Evolutionary conservation across 495 filamentous ascomycete species (phyloP).

Genomic region (Tricharina praecox): DNA sequence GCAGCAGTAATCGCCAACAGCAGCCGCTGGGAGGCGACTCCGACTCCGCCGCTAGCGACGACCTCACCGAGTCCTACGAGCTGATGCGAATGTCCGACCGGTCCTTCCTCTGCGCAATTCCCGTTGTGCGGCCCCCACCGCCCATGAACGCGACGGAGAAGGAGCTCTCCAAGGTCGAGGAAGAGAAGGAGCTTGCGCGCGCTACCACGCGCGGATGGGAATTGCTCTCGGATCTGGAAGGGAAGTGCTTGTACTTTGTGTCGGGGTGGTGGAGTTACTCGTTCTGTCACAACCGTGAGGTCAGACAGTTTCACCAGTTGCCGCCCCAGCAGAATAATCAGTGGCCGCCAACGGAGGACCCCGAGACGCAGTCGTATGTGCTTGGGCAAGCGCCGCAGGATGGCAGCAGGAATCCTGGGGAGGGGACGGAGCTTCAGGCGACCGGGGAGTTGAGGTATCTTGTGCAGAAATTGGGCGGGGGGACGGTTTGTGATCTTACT

Average conservation of each 20-base stretch:
- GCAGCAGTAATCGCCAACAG: neutral
- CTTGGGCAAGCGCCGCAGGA: slow-evolving; percentile 35
- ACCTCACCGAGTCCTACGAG: slow-evolving; percentile 43
- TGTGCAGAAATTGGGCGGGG: slow-evolving; percentile 72
- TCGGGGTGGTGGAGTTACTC: slow-evolving; percentile 95
- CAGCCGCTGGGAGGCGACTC: too few species aligned
- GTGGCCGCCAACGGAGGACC: slow-evolving; percentile 59
- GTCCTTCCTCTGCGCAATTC: slow-evolving; percentile 72
- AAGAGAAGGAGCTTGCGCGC: slow-evolving; percentile 68
- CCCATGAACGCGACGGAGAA: slow-evolving; percentile 42
- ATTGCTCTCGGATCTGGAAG: slow-evolving; percentile 72
- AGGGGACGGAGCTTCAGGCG: slow-evolving; percentile 49
- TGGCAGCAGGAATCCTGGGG: slow-evolving; percentile 28
- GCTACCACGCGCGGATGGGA: slow-evolving; percentile 78
- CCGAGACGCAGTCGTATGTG: slow-evolving; percentile 57
- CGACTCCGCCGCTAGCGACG: slow-evolving; percentile 13
- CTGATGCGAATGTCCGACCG: slow-evolving; percentile 50
- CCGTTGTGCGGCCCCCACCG: slow-evolving; percentile 42
- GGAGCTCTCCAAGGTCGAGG: slow-evolving; percentile 48
- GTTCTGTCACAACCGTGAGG: slow-evolving; percentile 77
- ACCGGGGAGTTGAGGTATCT: slow-evolving; percentile 77
- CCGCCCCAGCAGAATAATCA: slow-evolving; percentile 48
- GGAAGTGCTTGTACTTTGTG: slow-evolving; percentile 74
- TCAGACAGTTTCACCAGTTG: slow-evolving; percentile 84
- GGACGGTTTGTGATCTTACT: slow-evolving; percentile 81